These are phyloP conservation scores for Senna tora DNA, from an alignment of 306 rosid genomes.

Conservation along the genomic window DNA sequence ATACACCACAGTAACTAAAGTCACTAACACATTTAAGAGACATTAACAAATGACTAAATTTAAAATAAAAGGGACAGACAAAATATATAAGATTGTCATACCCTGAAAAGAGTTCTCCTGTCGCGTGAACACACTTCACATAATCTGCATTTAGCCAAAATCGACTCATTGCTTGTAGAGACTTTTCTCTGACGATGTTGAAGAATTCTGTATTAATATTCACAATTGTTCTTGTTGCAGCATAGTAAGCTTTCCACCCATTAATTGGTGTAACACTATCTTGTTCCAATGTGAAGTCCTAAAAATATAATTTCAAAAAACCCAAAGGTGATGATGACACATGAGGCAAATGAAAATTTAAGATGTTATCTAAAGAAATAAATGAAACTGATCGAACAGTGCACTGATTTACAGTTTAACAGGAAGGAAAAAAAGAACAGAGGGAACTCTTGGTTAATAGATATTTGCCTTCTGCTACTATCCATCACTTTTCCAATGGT, in stretches of 20 bases:
- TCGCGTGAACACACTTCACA: constrained; percentile 90
- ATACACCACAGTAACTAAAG: constrained; percentile 2
- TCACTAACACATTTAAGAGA: constrained; percentile 11
- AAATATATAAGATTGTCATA: constrained; percentile 38
- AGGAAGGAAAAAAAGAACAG: background rate
- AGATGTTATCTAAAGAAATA: background rate
- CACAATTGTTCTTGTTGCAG: constrained; percentile 93
- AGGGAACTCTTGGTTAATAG: background rate
- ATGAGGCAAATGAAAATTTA: background rate
- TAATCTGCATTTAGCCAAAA: constrained; percentile 97
- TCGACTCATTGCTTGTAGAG: constrained; percentile 76
- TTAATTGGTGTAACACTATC: constrained; percentile 72
- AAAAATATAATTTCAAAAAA: constrained; percentile 32
- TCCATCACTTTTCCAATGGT: background rate
- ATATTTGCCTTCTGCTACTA: background rate
- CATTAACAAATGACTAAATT: background rate
- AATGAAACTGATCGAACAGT: background rate
- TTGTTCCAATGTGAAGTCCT: constrained; percentile 97
- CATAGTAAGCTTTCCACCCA: constrained; percentile 99
- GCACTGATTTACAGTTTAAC: background rate
- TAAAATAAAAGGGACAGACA: constrained; percentile 16
- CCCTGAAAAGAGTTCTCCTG: constrained; percentile 96
- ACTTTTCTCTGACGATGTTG: constrained; percentile 79
- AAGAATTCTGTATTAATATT: constrained; percentile 80
- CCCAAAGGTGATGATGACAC: background rate